These are phyloP conservation scores for Aspergillus aculeatinus DNA, from an alignment of 2,329 filamentous ascomycete genomes.

Conservation along the genomic window DNA sequence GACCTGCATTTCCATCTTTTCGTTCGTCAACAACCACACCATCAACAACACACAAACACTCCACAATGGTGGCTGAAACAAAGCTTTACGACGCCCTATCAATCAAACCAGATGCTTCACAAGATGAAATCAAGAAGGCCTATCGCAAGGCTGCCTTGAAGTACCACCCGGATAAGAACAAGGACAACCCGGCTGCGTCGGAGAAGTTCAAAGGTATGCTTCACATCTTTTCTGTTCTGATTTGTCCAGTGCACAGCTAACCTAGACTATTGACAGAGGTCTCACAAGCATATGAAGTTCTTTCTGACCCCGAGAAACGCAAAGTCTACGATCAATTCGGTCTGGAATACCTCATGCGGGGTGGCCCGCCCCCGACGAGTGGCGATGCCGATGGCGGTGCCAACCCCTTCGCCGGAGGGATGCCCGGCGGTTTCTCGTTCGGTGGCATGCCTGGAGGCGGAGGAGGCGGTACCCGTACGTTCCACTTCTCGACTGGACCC, in stretches of 20 bases:
- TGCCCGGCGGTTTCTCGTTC: constrained; percentile 54
- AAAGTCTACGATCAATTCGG: constrained; percentile 94
- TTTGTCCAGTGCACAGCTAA: not conserved
- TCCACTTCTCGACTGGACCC: constrained; percentile 47
- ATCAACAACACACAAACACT: not conserved
- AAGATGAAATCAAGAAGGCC: constrained; percentile 96
- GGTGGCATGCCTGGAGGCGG: constrained; percentile 53
- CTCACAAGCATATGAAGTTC: constrained; percentile 95
- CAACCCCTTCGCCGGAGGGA: constrained; percentile 61
- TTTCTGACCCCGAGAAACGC: constrained; percentile 94
- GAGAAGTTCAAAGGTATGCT: constrained; percentile 85
- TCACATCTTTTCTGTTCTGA: not conserved
- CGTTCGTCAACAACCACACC: no score
- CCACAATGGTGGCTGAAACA: constrained; percentile 85
- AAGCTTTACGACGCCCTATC: constrained; percentile 88
- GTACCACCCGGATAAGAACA: constrained; percentile 98
- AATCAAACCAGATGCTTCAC: constrained; percentile 74
- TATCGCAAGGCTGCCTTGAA: constrained; percentile 81
- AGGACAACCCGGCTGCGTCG: constrained; percentile 76
- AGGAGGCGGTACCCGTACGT: constrained; percentile 51
- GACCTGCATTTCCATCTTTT: constrained; percentile 1
- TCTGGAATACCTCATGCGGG: constrained; percentile 85
- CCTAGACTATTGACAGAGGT: constrained; percentile 58
- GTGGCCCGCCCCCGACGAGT: constrained; percentile 66
- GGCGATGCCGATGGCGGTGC: constrained; percentile 54